Conservation (phyloP, 169 alveolate species). For the Babesia bigemina region DNA sequence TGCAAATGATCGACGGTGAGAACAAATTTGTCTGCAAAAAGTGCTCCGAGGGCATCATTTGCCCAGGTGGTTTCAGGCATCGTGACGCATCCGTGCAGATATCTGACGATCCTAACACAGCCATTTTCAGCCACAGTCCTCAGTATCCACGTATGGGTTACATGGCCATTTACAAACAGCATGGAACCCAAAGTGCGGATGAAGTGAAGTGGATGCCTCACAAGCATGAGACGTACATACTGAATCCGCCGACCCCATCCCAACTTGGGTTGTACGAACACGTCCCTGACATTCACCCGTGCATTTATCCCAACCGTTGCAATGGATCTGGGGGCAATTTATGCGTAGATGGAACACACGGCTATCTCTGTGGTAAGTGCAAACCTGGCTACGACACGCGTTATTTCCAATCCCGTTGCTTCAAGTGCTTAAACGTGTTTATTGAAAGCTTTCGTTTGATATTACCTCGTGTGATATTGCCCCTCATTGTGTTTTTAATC, state of each 20-base stretch:
- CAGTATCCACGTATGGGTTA: constrained; percentile 56
- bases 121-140: constrained; percentile 42
- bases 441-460: constrained; percentile 16
- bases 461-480: constrained; percentile 40
- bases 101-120: constrained; percentile 45
- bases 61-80: constrained; percentile 75
- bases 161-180: constrained; percentile 37
- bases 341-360: constrained; percentile 74
- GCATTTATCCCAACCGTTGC: constrained; percentile 72
- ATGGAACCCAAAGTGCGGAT: neutral
- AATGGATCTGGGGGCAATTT: constrained; percentile 52
- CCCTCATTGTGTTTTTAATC: constrained; percentile 2
- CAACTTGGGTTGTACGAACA: constrained; percentile 54
- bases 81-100: constrained; percentile 32
- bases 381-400: constrained; percentile 63
- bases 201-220: constrained; percentile 33
- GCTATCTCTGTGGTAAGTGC: constrained; percentile 76
- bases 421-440: constrained; percentile 34
- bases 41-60: constrained; percentile 72
- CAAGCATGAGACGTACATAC: constrained; percentile 12
- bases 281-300: constrained; percentile 69
- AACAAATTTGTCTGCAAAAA: constrained; percentile 67
- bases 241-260: constrained; percentile 25
- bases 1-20: constrained; percentile 59
- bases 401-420: constrained; percentile 70